Conservation (phyloP, 2,329 filamentous ascomycete species). For the Rachicladosporium sp. region DNA sequence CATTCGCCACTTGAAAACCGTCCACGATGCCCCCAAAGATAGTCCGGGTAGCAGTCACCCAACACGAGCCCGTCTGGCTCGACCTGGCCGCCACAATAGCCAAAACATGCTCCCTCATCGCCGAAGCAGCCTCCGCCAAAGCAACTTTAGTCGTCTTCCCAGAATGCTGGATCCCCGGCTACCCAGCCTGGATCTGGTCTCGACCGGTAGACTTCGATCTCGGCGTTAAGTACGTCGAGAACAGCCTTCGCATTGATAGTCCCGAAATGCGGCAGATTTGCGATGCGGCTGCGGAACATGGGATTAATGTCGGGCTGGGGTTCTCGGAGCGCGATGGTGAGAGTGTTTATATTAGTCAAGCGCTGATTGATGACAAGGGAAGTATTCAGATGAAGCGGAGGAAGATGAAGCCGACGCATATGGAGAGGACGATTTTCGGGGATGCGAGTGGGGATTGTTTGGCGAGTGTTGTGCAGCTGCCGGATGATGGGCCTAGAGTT, state of each 20-base stretch:
- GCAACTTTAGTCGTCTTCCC: constrained; percentile 42
- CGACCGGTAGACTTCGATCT: constrained; percentile 31
- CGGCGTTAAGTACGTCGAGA: constrained; percentile 31
- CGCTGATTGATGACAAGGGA: constrained; percentile 24
- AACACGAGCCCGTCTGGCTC: constrained; percentile 50
- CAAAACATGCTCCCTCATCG: constrained; percentile 47
- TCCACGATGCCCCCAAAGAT: constrained; percentile 2
- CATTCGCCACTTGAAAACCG: too few species aligned
- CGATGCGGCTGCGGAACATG: constrained; percentile 20
- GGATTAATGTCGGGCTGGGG: constrained; percentile 27
- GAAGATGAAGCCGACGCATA: constrained; percentile 33
- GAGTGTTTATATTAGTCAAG: constrained; percentile 30
- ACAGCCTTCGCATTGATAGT: constrained; percentile 29
- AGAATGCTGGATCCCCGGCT: constrained; percentile 31
- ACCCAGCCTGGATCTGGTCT: constrained; percentile 34
- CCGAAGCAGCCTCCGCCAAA: constrained; percentile 40
- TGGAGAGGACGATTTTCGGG: constrained; percentile 33
- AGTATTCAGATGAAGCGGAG: constrained; percentile 25
- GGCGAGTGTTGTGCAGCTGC: constrained; percentile 22
- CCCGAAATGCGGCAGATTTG: constrained; percentile 33
- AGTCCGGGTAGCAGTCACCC: constrained; percentile 34
- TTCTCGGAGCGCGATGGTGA: constrained; percentile 28
- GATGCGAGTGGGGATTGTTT: constrained; percentile 25
- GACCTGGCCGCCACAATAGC: constrained; percentile 42
- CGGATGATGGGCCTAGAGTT: constrained; percentile 20